Base-by-base conservation (phyloP, 2,329 filamentous ascomycete species). In the Monosporascus sp. region DNA sequence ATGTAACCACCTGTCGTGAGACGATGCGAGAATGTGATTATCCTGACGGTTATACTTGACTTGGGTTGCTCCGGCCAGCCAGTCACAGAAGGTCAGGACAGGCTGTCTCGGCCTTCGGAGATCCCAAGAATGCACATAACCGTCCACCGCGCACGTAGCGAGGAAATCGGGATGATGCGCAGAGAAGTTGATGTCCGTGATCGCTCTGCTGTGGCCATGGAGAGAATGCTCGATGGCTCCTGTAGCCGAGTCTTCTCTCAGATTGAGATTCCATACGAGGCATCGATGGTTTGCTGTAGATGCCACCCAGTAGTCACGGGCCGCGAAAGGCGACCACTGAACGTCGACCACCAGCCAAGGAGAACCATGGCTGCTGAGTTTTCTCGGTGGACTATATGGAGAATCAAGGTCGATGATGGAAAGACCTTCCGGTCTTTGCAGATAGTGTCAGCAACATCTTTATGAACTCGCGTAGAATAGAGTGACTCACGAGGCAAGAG, bases 271-370 rank as follows among this genome's bases (percentile, higher is more conserved):
- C 91, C 91, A 97, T 20, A 97, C 89, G 49, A 97, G 77, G 20
- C 92, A 94, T 61, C 94, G 90, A 68, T 97, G 92, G 68, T 97
- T 97, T 18, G 91, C 93, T 1, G 92, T 96, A 54, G 90, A 96
- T 37, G 90, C 89, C 18, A 97, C 88, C 92, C 93, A 97, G 64
- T 92, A 92, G 68, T 96, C 89, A 47, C 92, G 83, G 20, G 82
- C 84, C 14, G 92, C 89, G 68, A 97, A 96, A 1, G 93, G 93
- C 11, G 90, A 96, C 93, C 93, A 97, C 70, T 97, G 93, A 31
- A 96, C 92, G 70, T 97, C 93, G 11, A 93, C 91, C 5, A 96
- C 92, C 49, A 96, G 85, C 90, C 92, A 97, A n/a, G 90, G 88
- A 44, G 90, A 85, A 52, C 90, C 88, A 70, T 96, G 90, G 57